Evolutionary conservation across 2,329 filamentous ascomycete genomes (phyloP), one percentile per base, ranked within the genome.

Genomic region (Tolypocladium paradoxum): DNA sequence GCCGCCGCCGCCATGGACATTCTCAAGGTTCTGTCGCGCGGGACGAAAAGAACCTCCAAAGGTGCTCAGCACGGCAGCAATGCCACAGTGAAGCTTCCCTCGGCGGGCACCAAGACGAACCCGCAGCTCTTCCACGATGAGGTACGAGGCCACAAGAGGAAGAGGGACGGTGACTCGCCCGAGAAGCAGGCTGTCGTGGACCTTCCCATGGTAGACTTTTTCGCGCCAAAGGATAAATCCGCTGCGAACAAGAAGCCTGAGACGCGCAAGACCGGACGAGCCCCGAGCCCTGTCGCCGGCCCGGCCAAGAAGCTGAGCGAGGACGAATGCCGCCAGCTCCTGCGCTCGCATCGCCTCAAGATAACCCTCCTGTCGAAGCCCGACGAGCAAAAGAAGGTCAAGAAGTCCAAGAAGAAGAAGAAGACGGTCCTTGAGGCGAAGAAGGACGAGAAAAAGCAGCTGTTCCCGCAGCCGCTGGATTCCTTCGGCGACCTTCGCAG

Each of bases 261-360:
- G 37, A 16, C 51, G 5, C 53, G 56, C 35, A 56, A 65, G 40
- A 53, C 61, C 53, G 47, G 62, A 48, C 65, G 56, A 53, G 61
- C 51, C 58, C 56, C 61, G 16, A 67, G 67, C 22, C 66, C 70
- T 14, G 54, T 48, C 6, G 56, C 58, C 3, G 46, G 57, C 11
- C 57, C 62, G 12, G 61, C 65, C 18, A 64, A 64, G 51, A 65
- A 70, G 51, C 60, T 90, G 60, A 80, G 82, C 61, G 78, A 87
- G 61, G 84, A 86, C 53, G 82, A 91, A 65, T 85, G 88, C 61
- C 84, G 85, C 61, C 81, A 84, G 55, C 75, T 92, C 12, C 71
- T 96, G 56, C 84, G 84, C 56, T 85, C 83, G 53, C 90, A 96
- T 69, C 87, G 90, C 58, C 76, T 96, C 58, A 96, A 96, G 68